Conservation (phyloP, 345 rosid genomes). For the Euphorbia tirucalli region DNA sequence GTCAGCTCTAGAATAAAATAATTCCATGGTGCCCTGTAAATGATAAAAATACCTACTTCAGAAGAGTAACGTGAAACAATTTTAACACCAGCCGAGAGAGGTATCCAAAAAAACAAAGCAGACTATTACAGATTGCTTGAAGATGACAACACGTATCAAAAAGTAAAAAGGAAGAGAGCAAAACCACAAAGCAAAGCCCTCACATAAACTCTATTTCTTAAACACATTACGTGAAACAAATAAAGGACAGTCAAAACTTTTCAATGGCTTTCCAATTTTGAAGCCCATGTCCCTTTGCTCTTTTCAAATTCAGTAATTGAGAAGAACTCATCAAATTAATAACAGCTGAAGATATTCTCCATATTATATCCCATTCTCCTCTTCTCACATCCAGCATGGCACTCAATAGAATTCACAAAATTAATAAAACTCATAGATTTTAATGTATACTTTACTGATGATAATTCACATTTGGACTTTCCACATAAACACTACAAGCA, state of each 20-base stretch:
- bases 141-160: not conserved
- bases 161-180: not conserved
- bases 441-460: no score
- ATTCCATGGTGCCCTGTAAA: not conserved
- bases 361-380: not conserved
- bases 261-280: not conserved
- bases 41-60: not conserved
- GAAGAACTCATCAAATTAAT: constrained; percentile 3
- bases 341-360: not conserved
- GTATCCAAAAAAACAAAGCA: not conserved
- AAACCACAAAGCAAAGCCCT: no score
- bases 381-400: not conserved
- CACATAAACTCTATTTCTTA: not conserved
- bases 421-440: not conserved
- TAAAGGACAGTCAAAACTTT: not conserved
- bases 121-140: not conserved
- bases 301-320: not conserved
- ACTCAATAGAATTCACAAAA: not conserved
- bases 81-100: not conserved
- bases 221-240: not conserved
- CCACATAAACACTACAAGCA: not conserved
- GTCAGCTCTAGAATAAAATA: not conserved
- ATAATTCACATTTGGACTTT: not conserved
- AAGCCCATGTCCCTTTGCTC: not conserved
- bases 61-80: not conserved